Evolutionary conservation across 1,284 basidiomycete species (phyloP), one percentile per base, ranked within the genome.

Genomic region (Peniophora sp.): DNA sequence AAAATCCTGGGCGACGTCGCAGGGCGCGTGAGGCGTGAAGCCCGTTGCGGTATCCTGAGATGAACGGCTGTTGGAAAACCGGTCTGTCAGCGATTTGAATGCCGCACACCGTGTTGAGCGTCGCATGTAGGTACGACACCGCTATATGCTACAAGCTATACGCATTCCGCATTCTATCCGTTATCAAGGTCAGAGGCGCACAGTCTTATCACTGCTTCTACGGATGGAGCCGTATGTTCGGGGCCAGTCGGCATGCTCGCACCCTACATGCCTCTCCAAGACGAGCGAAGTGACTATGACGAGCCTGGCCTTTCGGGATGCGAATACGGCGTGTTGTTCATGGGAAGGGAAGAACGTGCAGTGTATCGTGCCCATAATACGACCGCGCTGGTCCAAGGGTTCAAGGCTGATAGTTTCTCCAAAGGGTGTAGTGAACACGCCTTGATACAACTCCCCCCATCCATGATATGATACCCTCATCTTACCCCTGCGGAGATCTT

Each of bases 241-340:
- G 99, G 97, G 97, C 75, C 95, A 36, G 88, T 97, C 2, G 97
- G 99, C 69, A 97, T 99, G 94, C 81, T 99, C 32, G 92, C 95
- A 1, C 89, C 89, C 94, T 57, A 79, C 87, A 3, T 88, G 87
- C 0, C 92, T 96, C 62, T 92, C 85, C 72, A 97, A 96, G 72
- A 97, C 94, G 1, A 89, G 90, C 49, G 97, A 99, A 65, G 94
- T 99, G 1, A 88, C 92, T 2, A 90, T 98, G 54, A 97, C 95
- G 0, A 81, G 86, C 0, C 74, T 99, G 17, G 92, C 94, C 63
- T 94, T 98, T 67, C 92, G 93, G 0, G 87, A 91, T 61, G 92
- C 91, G 97, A 99, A 68, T 94, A 95, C 1, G 92, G 92, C 1
- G 91, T 88, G 3, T 97, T 99, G 73, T 93, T 89, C 79, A 87